A percentile compares a stretch with the other conserved stretches of the same genome.
phyloP scores from a whole-genome alignment of 2,329 filamentous ascomycete genomes.

The Diaporthe citriasiana region DNA sequence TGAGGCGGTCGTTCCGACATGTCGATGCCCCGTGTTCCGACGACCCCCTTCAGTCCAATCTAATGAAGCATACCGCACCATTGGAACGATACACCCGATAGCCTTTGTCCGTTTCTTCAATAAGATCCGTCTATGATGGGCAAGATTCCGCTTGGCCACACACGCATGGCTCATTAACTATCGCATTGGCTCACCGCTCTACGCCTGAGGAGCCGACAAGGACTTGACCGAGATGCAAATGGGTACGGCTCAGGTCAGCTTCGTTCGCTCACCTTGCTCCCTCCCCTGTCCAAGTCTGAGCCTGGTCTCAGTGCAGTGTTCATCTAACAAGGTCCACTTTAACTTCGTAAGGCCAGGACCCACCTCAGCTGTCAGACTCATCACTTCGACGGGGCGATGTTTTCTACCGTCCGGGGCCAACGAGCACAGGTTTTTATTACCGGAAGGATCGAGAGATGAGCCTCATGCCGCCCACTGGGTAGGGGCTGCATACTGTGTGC shows the following conservation, averaged over 20 bases:
- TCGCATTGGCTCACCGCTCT: slow-evolving; percentile 39
- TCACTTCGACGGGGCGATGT: slow-evolving; percentile 25
- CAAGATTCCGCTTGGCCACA: slow-evolving; percentile 26
- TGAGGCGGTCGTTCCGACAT: slow-evolving; percentile 35
- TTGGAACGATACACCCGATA: slow-evolving; percentile 29
- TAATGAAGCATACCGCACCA: slow-evolving; percentile 27
- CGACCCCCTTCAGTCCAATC: slow-evolving; percentile 18
- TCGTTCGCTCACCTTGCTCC: slow-evolving; percentile 42
- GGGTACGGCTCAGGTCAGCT: slow-evolving; percentile 38
- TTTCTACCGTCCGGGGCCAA: slow-evolving; percentile 11
- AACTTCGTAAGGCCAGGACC: slow-evolving; percentile 36
- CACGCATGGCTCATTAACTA: slow-evolving; percentile 12
- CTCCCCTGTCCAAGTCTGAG: slow-evolving; percentile 38
- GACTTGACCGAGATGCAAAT: slow-evolving; percentile 40
- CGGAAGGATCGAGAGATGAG: slow-evolving; percentile 30
- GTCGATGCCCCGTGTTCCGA: slow-evolving; percentile 17
- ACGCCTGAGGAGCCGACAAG: slow-evolving; percentile 32
- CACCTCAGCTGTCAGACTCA: slow-evolving; percentile 38
- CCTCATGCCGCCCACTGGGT: slow-evolving; percentile 22
- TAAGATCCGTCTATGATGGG: slow-evolving; percentile 4
- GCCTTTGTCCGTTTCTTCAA: slow-evolving; percentile 26
- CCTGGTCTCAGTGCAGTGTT: slow-evolving; percentile 34
- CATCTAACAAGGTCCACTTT: slow-evolving; percentile 31
- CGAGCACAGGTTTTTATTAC: slow-evolving; percentile 21
- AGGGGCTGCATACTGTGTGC: slow-evolving; percentile 18